Evolutionary conservation across 2,329 filamentous ascomycete species (phyloP), one percentile per base, ranked within the genome.

Genomic region (Fusarium mundagurra): DNA sequence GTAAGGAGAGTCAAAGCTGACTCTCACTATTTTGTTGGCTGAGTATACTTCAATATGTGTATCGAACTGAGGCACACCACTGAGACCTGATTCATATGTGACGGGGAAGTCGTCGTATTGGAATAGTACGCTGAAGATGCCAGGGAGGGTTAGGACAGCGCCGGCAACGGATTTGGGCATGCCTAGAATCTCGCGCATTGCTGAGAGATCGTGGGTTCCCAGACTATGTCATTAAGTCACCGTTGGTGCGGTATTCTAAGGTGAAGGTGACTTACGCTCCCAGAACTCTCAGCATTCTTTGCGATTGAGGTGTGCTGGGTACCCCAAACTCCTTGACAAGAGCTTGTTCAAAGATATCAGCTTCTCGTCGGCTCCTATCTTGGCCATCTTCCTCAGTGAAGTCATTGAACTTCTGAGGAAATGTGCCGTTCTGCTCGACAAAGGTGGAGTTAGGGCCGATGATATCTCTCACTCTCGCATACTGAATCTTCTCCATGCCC

Each of bases 1-100:
- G 64, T 87, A 90, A 0, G 89, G 90, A 1, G 88, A 87, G 64
- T 92, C 88, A 71, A 88, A 90, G 41, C 86, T 77, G 17, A 92
- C 82, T 3, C 81, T 84, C 0, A 92, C 86, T 0, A 85, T 86
- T 80, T 91, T 92, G 12, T 84, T 81, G 22, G 82, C 77, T 0
- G 85, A 85, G 71, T 89, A 91, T 0, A 92, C 82, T 6, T 86
- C 86, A 12, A 90, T 77, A 48, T 86, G 83, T 1, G 88, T 86
- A 61, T 90, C 88, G 57, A 90, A 89, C 1, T 80, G 74, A 0
- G 89, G 87, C 2, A 92, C 84, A 1, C 78, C 75, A 71, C 88
- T 85, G 29, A 90, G 82, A 0, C 90, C 89, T 0, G 85, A 86
- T 71, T 92, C 90, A 72, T 91, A 92, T 0, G 85, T 84, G 5